Base-by-base conservation (phyloP, 2,329 filamentous ascomycete genomes). In the Lachnellula subtilissima region DNA sequence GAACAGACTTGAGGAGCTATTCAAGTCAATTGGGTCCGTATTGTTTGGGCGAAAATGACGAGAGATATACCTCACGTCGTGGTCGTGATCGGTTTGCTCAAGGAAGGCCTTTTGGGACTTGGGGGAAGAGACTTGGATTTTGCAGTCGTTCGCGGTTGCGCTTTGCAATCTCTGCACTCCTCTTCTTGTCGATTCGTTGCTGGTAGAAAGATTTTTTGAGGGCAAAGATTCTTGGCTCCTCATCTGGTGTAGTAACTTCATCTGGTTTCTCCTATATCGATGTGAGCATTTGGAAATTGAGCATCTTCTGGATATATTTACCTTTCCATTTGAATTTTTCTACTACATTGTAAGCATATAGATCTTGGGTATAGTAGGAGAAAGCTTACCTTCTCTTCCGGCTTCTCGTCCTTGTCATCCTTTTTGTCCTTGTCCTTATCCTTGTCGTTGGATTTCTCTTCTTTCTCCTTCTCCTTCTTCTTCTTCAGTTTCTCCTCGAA, bases 131-230 rank as follows among this genome's bases (percentile, higher is more conserved):
- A 25, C 80, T 82, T 1, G 91, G 89, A 67, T 91, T 87, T 60
- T 83, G 86, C 58, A 96, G 72, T 46, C 91, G 83, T 70, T 97
- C 90, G 45, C 86, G 84, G 67, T 93, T 94, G 52, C 88, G 80
- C 72, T 86, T 95, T 11, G 91, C 88, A 53, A 86, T 78, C 68
- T 94, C 89, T n/a, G 82, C 81, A 70, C 89, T 88, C 45, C 86
- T 82, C 68, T 91, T 86, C 69, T 87, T 88, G 69, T 91, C 85
- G 50, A 96, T 70, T 15, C 94, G 85, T 75, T 91, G 89, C 64
- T 93, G 87, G 69, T 91, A 95, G 72, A 99, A 96, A 25, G 84
- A 81, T 88, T 86, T 91, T 68, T 93, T 88, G 56, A 97, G 77
- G 62, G 88, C 83, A 73, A 94, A 99, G 2, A 96, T 81, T 43